Conservation (phyloP, 352 stramenopile species). For the Phytopythium chamaehyphon region DNA sequence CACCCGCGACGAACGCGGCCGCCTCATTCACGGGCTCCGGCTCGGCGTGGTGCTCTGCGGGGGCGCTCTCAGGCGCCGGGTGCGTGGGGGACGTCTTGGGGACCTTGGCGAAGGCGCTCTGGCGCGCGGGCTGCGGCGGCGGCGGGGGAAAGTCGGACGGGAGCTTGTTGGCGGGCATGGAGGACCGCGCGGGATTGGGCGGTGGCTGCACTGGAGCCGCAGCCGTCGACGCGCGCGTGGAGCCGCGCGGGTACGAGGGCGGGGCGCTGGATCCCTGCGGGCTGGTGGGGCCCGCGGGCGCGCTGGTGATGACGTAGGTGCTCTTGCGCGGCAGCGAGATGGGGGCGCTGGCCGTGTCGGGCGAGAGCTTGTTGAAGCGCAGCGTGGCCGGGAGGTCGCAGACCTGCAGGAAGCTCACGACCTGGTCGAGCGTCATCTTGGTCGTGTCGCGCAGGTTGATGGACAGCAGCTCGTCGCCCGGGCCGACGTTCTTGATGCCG, state of each 20-base stretch:
- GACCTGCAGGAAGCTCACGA: slow-evolving; percentile 78
- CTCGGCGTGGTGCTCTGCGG: neutral
- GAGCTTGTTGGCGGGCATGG: slow-evolving; percentile 28
- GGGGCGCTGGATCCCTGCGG: slow-evolving; percentile 47
- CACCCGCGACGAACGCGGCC: neutral
- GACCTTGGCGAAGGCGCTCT: slow-evolving; percentile 24
- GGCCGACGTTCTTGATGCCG: slow-evolving; percentile 85
- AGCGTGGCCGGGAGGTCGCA: slow-evolving; percentile 82
- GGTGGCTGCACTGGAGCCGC: neutral
- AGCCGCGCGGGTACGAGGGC: slow-evolving; percentile 22
- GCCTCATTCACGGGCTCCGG: neutral
- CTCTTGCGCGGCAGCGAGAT: slow-evolving; percentile 46
- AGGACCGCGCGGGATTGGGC: slow-evolving; percentile 22
- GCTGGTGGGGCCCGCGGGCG: slow-evolving; percentile 41
- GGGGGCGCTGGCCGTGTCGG: slow-evolving; percentile 36
- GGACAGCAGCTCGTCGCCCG: slow-evolving; percentile 73
- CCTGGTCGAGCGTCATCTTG: slow-evolving; percentile 74
- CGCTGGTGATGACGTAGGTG: slow-evolving; percentile 62
- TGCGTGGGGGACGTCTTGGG: slow-evolving; percentile 10
- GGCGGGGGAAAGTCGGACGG: slow-evolving; percentile 25
- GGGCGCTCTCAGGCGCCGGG: neutral
- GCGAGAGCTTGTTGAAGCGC: slow-evolving; percentile 82
- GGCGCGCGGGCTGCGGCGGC: slow-evolving; percentile 20
- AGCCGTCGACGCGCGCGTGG: slow-evolving; percentile 17
- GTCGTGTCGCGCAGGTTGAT: slow-evolving; percentile 84